These are phyloP conservation scores for Dioszegia hungarica DNA, from an alignment of 768 basidiomycete genomes.

Conservation along the genomic window DNA sequence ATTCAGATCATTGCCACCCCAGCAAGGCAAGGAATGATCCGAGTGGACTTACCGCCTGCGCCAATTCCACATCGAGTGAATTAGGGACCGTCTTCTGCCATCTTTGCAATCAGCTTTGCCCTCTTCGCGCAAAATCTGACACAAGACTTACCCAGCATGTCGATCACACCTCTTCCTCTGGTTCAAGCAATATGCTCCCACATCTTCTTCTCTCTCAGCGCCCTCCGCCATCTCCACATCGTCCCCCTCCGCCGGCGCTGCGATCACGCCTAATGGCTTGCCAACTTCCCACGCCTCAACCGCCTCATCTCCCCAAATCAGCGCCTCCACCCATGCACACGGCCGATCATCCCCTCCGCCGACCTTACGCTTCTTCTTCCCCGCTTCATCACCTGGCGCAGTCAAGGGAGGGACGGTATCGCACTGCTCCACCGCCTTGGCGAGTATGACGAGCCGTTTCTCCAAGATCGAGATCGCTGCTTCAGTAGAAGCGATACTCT, in stretches of 20 bases:
- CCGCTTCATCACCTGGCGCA: conserved; percentile 1
- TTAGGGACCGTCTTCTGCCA: conserved; percentile 32
- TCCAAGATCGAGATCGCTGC: conserved; percentile 10
- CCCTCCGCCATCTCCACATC: neutral
- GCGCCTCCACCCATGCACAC: conserved; percentile 30
- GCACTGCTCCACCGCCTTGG: conserved; percentile 8
- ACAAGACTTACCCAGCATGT: conserved; percentile 20
- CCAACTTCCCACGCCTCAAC: conserved; percentile 6
- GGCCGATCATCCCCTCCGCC: conserved; percentile 19
- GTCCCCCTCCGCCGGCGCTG: neutral
- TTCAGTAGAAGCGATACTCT: conserved; percentile 10
- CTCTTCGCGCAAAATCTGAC: neutral
- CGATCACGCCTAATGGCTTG: neutral
- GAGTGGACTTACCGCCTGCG: conserved; percentile 12
- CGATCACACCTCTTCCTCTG: conserved; percentile 28
- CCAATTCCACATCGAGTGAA: conserved; percentile 22
- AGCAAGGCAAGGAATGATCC: too few species aligned
- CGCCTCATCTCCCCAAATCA: conserved; percentile 27
- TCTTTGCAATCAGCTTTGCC: neutral
- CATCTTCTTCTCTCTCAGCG: conserved; percentile 1
- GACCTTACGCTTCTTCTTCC: conserved; percentile 15
- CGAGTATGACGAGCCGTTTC: conserved; percentile 19
- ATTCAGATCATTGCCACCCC: too few species aligned
- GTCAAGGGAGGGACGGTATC: conserved; percentile 4
- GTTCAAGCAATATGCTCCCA: conserved; percentile 15